Conservation (phyloP, 108 stramenopile species). For the Cyclostephanos invisitatus region DNA sequence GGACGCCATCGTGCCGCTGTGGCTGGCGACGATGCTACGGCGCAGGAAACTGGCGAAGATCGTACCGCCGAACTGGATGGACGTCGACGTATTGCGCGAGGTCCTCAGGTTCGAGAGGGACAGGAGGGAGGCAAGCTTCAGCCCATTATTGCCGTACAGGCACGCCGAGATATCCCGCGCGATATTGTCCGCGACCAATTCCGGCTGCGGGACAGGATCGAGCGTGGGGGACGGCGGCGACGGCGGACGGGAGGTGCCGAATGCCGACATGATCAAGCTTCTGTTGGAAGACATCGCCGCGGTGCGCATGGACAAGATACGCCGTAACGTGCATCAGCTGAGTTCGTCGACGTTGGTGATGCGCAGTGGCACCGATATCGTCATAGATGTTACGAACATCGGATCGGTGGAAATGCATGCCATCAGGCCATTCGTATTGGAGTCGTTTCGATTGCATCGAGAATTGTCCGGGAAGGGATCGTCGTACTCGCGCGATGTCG, state of each 20-base stretch:
- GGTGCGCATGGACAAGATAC: slow-evolving; percentile 78
- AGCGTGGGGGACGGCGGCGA: slow-evolving; percentile 14
- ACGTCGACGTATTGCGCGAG: slow-evolving; percentile 47
- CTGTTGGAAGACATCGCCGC: slow-evolving; percentile 70
- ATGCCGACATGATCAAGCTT: slow-evolving; percentile 48
- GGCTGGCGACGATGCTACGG: slow-evolving; percentile 69
- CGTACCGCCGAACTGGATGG: slow-evolving; percentile 59
- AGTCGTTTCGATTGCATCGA: slow-evolving; percentile 51
- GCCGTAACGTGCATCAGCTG: slow-evolving; percentile 70
- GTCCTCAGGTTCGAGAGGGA: slow-evolving; percentile 69
- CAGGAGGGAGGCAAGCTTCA: slow-evolving; percentile 46
- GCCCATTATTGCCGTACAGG: slow-evolving; percentile 63
- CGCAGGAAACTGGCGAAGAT: slow-evolving; percentile 63
- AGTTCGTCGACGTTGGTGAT: slow-evolving; percentile 44
- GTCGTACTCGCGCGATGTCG: slow-evolving; percentile 27
- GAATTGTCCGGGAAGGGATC: slow-evolving; percentile 46
- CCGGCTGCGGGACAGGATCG: slow-evolving; percentile 34
- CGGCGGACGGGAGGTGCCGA: slow-evolving; percentile 37
- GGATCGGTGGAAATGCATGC: slow-evolving; percentile 72
- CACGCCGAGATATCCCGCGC: slow-evolving; percentile 73
- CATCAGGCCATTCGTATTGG: slow-evolving; percentile 63
- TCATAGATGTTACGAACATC: slow-evolving; percentile 77
- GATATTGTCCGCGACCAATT: slow-evolving; percentile 42
- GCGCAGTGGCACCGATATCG: slow-evolving; percentile 19
- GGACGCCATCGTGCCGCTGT: slow-evolving; percentile 70